Evolutionary conservation across 768 basidiomycete species (phyloP).

Genomic region (Boletus tylopilopsis): DNA sequence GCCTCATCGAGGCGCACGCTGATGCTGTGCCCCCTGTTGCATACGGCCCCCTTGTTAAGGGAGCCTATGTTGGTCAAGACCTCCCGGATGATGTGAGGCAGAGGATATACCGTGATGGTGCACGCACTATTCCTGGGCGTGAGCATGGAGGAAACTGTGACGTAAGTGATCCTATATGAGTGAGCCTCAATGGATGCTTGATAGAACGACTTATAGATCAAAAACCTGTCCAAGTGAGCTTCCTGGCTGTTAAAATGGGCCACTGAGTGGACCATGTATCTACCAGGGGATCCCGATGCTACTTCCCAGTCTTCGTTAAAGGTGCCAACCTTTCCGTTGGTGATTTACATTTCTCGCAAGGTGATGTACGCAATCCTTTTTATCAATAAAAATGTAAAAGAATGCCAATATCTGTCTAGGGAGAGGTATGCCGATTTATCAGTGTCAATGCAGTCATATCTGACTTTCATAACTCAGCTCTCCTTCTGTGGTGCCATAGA

Average conservation of each 20-base stretch:
- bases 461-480: constrained; percentile 35
- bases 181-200: not conserved
- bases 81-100: constrained; percentile 41
- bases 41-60: constrained; percentile 54
- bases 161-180: constrained; percentile 32
- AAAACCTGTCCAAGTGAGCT: constrained; percentile 59
- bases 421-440: constrained; percentile 43
- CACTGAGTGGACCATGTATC: not conserved
- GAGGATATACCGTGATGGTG: constrained; percentile 63
- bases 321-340: constrained; percentile 78
- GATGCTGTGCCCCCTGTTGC: constrained; percentile 61
- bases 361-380: constrained; percentile 44
- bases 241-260: not conserved
- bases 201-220: constrained; percentile 48
- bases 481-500: constrained; percentile 78
- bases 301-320: constrained; percentile 73
- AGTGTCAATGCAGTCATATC: not conserved
- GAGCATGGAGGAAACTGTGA: constrained; percentile 81
- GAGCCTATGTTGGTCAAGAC: constrained; percentile 70
- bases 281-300: constrained; percentile 60
- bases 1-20: constrained; percentile 51
- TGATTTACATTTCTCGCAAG: constrained; percentile 78
- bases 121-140: constrained; percentile 70
- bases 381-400: not conserved
- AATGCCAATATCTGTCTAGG: constrained; percentile 33